Base-by-base conservation (phyloP, 2,329 filamentous ascomycete species). In the Cercospora sesami region DNA sequence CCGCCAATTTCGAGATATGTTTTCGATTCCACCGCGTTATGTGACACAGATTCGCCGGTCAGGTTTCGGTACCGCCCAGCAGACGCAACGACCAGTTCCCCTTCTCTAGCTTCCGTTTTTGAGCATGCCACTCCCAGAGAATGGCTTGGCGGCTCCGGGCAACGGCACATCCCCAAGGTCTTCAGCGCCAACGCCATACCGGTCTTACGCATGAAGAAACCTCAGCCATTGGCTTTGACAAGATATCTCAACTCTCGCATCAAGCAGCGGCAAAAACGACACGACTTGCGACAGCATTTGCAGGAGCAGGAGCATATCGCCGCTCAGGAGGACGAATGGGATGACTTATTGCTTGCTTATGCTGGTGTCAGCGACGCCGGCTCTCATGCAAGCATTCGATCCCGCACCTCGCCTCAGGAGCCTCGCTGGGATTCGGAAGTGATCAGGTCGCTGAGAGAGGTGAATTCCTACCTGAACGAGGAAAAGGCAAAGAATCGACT, bases 171-270 rank as follows among this genome's bases (percentile, higher is more conserved):
- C 2, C 91, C 91, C 0, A 80, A 80, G 1, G 75, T 92, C 1
- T 80, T 85, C 33, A 83, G 85, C 4, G 83, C 88, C 2, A 81
- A 83, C 48, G 83, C 83, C 28, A 78, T 89, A 26, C 86, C 90
- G 0, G 90, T 93, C 74, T 77, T 94, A 30, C 87, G 91, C 39
- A 79, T 90, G 55, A 84, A 81, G 69, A 91, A 90, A 77, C 88
- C 89, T 4, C 89, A 93, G 77, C 85, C 89, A 2, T 75, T 76
- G 0, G 78, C 79, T n/a, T 78, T 94, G 21, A 85, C 83, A n/a
- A 80, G 85, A 8, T 83, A 89, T 16, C 73, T 94, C 2, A 80
- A 82, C 9, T 80, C 86, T 60, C 87, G 86, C 73, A 77, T 85
- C 18, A 68, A 75, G 4, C 76, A 79, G 45, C 83, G 84, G n/a